Conservation (phyloP, 768 basidiomycete species). For the Termitomyces sp. region DNA sequence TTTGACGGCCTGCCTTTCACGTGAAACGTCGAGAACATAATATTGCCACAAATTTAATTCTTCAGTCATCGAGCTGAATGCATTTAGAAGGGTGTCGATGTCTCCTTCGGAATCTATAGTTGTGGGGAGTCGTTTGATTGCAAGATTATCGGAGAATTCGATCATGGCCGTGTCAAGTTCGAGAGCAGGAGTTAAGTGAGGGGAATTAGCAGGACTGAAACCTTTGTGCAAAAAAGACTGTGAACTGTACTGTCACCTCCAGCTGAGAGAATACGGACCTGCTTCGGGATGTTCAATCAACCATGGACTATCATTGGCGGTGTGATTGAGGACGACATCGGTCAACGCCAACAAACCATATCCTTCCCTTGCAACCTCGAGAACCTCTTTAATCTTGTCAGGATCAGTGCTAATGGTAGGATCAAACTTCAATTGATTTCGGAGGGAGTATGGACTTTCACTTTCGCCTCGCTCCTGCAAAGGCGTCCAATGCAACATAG, state of each 20-base stretch:
- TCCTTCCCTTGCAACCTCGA: conserved; percentile 72
- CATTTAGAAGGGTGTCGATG: conserved; percentile 57
- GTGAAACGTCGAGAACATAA: conserved; percentile 77
- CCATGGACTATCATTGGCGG: conserved; percentile 92
- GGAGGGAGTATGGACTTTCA: conserved; percentile 91
- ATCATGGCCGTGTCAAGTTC: conserved; percentile 88
- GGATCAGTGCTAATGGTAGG: conserved; percentile 60
- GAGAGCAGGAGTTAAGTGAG: conserved; percentile 87
- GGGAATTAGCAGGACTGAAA: conserved; percentile 85
- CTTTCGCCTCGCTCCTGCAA: conserved; percentile 88
- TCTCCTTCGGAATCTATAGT: conserved; percentile 60
- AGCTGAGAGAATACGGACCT: conserved; percentile 41
- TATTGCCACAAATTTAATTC: conserved; percentile 85
- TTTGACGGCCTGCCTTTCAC: conserved; percentile 56
- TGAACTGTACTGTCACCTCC: background rate
- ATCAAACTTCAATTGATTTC: conserved; percentile 82
- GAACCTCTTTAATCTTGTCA: conserved; percentile 53
- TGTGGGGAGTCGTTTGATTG: conserved; percentile 67
- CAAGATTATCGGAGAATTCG: conserved; percentile 68
- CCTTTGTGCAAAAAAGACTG: conserved; percentile 38
- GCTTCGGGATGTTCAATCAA: conserved; percentile 92
- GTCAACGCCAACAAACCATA: conserved; percentile 88
- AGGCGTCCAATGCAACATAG: conserved; percentile 97
- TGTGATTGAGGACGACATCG: conserved; percentile 97
- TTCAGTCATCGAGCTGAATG: conserved; percentile 58